Percentiles rank a stretch among this genome's conserved stretches.
Conservation (phyloP, 441 rosid genomes). For the Syzygium syzygioides region DNA sequence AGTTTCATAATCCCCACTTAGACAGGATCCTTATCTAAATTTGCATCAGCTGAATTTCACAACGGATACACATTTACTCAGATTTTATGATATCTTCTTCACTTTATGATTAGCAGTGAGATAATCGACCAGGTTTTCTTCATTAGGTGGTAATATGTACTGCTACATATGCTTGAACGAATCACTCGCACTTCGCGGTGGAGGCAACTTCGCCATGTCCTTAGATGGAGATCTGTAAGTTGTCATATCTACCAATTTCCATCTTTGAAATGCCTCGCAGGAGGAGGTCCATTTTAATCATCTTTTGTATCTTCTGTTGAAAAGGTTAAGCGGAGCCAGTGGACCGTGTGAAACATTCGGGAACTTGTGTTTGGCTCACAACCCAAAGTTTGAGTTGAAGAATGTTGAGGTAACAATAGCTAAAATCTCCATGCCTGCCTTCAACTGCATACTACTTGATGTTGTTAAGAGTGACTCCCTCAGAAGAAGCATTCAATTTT, state of each 20-base stretch:
- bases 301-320: slow-evolving; percentile 1
- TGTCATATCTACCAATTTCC: slow-evolving; percentile 1
- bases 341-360: slow-evolving; percentile 81
- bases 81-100: not conserved
- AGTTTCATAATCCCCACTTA: not conserved
- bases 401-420: slow-evolving; percentile 60
- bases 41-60: not conserved
- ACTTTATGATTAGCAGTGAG: not conserved
- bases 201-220: slow-evolving; percentile 68
- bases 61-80: not conserved
- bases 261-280: not conserved
- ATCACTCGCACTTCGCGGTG: slow-evolving; percentile 84
- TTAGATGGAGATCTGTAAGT: slow-evolving; percentile 88
- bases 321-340: slow-evolving; percentile 76
- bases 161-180: slow-evolving; percentile 75
- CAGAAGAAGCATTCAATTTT: not conserved
- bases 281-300: not conserved
- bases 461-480: not conserved
- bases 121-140: not conserved
- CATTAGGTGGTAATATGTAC: slow-evolving; percentile 82
- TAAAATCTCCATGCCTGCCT: not conserved
- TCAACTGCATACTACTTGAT: not conserved
- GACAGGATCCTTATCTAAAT: not conserved
- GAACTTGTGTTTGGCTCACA: slow-evolving; percentile 68
- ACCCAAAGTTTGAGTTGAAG: slow-evolving; percentile 52